Conservation (phyloP, 2,329 filamentous ascomycete species). For the Myriosclerotinia scirpicola region DNA sequence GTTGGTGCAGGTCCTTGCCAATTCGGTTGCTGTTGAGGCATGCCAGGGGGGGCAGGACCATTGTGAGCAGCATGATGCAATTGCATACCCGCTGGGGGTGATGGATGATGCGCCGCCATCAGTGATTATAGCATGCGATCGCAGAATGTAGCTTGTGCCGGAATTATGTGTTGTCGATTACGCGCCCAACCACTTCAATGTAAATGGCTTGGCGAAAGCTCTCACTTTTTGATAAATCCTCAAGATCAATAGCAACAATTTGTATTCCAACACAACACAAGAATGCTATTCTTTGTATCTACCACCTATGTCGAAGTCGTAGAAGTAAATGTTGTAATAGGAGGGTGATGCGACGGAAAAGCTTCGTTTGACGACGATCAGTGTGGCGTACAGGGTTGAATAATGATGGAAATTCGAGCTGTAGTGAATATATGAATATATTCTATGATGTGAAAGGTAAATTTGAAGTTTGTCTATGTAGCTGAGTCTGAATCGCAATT, state of each 20-base stretch:
- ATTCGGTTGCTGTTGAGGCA: slow-evolving; percentile 34
- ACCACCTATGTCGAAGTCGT: not conserved
- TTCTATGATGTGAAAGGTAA: not conserved
- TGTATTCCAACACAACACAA: not conserved
- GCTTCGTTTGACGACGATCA: slow-evolving; percentile 1
- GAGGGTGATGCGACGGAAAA: slow-evolving; percentile 9
- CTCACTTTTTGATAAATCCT: not conserved
- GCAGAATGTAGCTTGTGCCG: slow-evolving; percentile 1
- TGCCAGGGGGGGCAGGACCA: slow-evolving; percentile 38
- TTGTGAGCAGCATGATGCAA: slow-evolving; percentile 37
- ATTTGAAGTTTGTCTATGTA: slow-evolving; percentile 1
- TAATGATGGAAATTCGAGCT: not conserved
- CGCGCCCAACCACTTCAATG: slow-evolving; percentile 20
- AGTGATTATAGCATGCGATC: slow-evolving; percentile 17
- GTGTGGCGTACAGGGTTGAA: slow-evolving; percentile 6
- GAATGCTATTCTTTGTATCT: not conserved
- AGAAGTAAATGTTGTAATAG: too few species aligned
- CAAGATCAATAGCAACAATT: slow-evolving; percentile 16
- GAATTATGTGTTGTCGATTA: slow-evolving; percentile 22
- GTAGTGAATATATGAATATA: not conserved
- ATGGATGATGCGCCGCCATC: slow-evolving; percentile 42
- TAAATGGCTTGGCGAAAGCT: slow-evolving; percentile 11
- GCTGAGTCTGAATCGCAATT: not conserved
- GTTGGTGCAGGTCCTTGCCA: slow-evolving; percentile 43
- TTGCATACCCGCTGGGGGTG: slow-evolving; percentile 58